Evolutionary conservation across 495 filamentous ascomycete species (phyloP).

Genomic region (Jackrogersella multiformis): DNA sequence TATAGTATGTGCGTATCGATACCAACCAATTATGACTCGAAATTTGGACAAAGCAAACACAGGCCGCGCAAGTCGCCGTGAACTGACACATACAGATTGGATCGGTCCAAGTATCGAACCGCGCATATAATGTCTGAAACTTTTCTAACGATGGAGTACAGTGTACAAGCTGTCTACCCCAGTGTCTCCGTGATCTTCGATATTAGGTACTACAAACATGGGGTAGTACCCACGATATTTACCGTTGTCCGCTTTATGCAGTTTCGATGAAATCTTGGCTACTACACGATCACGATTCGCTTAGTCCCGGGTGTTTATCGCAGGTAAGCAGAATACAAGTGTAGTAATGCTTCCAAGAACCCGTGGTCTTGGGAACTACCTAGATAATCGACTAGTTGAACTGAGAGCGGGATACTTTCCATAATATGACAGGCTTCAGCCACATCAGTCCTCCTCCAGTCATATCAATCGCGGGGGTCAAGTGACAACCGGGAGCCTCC

Average conservation of each 20-base stretch:
- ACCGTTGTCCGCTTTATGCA: background rate
- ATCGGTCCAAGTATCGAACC: background rate
- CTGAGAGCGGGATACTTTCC: conserved; percentile 15
- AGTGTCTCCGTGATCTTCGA: conserved; percentile 6
- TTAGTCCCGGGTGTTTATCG: conserved; percentile 20
- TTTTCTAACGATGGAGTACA: background rate
- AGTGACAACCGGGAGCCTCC: conserved; percentile 22
- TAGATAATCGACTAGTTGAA: background rate
- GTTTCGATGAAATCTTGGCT: background rate
- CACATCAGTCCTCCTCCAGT: conserved; percentile 1
- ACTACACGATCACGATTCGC: conserved; percentile 9
- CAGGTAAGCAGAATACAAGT: conserved; percentile 23
- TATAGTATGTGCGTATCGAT: background rate
- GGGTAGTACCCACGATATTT: background rate
- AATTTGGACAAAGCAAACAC: conserved; percentile 3
- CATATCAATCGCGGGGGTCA: conserved; percentile 19
- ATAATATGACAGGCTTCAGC: conserved; percentile 19
- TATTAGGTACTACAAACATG: background rate
- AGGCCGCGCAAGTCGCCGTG: conserved; percentile 13
- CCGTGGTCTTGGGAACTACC: background rate
- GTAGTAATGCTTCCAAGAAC: conserved; percentile 22
- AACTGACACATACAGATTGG: conserved; percentile 18
- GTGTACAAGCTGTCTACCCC: background rate
- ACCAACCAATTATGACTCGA: conserved; percentile 9
- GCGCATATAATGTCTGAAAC: conserved; percentile 3